Percentiles rank a stretch among this genome's conserved stretches.
Conservation (phyloP, 1,284 basidiomycete species). For the Tilletiopsis washingtonensis region DNA sequence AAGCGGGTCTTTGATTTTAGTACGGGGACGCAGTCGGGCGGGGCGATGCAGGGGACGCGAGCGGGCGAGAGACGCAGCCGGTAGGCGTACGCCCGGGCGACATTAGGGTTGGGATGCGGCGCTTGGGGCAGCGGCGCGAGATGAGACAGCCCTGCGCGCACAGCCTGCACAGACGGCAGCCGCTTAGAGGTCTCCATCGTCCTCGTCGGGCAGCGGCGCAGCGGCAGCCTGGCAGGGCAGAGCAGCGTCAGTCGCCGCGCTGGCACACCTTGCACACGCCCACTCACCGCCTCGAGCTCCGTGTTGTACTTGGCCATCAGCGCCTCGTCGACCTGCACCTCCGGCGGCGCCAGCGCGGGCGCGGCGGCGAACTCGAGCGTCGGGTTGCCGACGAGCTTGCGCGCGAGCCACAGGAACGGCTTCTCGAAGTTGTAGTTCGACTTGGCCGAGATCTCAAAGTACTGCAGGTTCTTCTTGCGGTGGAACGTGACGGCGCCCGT, state of each 20-base stretch:
- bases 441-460: constrained; percentile 99
- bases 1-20: too few relatives aligned
- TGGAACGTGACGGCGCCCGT: constrained; percentile 98
- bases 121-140: too few relatives aligned
- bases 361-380: constrained; percentile 91
- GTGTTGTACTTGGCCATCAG: constrained; percentile 77
- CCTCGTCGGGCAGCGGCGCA: constrained; percentile 54
- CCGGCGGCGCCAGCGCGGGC: constrained; percentile 87
- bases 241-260: not conserved
- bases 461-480: constrained; percentile 99
- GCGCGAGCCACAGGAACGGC: constrained; percentile 98
- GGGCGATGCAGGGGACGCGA: too few relatives aligned
- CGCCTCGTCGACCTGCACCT: constrained; percentile 72
- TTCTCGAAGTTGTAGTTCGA: constrained; percentile 99
- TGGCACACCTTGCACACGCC: not conserved
- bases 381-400: constrained; percentile 92
- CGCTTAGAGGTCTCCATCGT: constrained; percentile 49
- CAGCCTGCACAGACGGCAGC: too few relatives aligned
- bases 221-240: constrained; percentile 48
- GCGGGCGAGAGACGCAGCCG: too few relatives aligned
- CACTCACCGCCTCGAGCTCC: constrained; percentile 58
- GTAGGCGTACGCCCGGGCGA: too few relatives aligned
- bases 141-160: too few relatives aligned
- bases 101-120: too few relatives aligned
- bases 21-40: too few relatives aligned